These are phyloP conservation scores for Prunus yedoensis DNA, from an alignment of 331 rosid genomes.

Conservation along the genomic window DNA sequence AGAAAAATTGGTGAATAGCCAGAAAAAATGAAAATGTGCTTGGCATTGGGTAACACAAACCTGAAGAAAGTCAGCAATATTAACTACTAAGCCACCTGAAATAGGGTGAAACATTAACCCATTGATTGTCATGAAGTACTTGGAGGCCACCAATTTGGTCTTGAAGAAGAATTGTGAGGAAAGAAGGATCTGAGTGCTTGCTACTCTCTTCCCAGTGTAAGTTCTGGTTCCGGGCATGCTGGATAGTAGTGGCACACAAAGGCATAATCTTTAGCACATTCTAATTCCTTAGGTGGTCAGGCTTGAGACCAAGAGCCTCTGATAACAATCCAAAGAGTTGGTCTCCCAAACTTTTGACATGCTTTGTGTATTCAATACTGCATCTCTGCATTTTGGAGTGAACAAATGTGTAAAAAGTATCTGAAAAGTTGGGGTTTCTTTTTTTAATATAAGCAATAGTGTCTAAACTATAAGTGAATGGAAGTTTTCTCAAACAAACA, in stretches of 20 bases:
- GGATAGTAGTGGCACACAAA: constrained; percentile 34
- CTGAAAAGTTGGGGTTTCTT: too few species aligned
- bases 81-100: constrained; percentile 30
- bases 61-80: constrained; percentile 28
- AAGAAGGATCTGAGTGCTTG: constrained; percentile 27
- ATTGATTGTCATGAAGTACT: constrained; percentile 27
- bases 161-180: constrained; percentile 15
- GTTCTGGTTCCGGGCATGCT: constrained; percentile 14
- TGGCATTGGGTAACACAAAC: neutral
- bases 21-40: too few species aligned
- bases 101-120: constrained; percentile 40
- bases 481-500: too few species aligned
- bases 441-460: too few species aligned
- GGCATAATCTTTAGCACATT: constrained; percentile 19
- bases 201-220: constrained; percentile 10
- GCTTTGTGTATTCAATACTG: constrained; percentile 31
- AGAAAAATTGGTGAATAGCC: neutral
- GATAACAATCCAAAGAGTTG: constrained; percentile 35
- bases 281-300: constrained; percentile 33
- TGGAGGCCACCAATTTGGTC: constrained; percentile 36
- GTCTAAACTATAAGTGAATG: too few species aligned
- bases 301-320: constrained; percentile 38
- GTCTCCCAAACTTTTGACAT: constrained; percentile 27
- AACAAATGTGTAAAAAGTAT: neutral
- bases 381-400: constrained; percentile 25